Evolutionary conservation across 768 basidiomycete species (phyloP).

Genomic region (Cystofilobasidium macerans): DNA sequence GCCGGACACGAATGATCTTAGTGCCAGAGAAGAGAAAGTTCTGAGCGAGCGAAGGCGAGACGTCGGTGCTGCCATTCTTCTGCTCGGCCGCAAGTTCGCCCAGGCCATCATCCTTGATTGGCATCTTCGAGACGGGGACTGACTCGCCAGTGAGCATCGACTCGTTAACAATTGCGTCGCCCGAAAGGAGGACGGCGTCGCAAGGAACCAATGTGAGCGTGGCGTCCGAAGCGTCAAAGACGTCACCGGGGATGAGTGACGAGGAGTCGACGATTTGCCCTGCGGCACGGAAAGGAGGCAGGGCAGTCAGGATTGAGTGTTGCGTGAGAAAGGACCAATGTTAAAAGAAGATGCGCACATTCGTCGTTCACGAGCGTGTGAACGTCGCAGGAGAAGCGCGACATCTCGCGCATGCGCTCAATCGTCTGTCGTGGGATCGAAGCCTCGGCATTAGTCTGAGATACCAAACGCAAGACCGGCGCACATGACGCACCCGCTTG

Average conservation of each 20-base stretch:
- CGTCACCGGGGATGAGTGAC: conserved; percentile 78
- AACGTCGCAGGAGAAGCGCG: conserved; percentile 69
- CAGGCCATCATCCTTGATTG: conserved; percentile 69
- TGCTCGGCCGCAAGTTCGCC: conserved; percentile 48
- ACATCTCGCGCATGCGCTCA: conserved; percentile 89
- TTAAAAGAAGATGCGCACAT: conserved; percentile 46
- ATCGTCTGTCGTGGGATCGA: conserved; percentile 54
- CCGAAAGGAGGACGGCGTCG: conserved; percentile 82
- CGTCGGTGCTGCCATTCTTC: conserved; percentile 36
- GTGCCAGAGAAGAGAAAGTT: conserved; percentile 85
- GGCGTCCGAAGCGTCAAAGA: conserved; percentile 74
- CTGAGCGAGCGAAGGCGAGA: conserved; percentile 53
- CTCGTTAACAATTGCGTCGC: conserved; percentile 96
- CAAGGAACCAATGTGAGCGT: conserved; percentile 67
- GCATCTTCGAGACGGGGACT: conserved; percentile 84
- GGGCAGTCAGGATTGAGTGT: neutral
- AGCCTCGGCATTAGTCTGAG: neutral
- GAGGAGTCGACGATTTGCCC: conserved; percentile 65
- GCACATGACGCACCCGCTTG: conserved; percentile 43
- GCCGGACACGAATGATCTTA: conserved; percentile 73
- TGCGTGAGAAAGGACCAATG: neutral
- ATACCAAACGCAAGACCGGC: neutral
- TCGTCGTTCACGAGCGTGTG: conserved; percentile 55
- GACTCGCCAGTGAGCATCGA: conserved; percentile 97
- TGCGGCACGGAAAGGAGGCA: conserved; percentile 33